phyloP scores from a whole-genome alignment of 257 asterid genomes.

The Lycium barbarum region DNA sequence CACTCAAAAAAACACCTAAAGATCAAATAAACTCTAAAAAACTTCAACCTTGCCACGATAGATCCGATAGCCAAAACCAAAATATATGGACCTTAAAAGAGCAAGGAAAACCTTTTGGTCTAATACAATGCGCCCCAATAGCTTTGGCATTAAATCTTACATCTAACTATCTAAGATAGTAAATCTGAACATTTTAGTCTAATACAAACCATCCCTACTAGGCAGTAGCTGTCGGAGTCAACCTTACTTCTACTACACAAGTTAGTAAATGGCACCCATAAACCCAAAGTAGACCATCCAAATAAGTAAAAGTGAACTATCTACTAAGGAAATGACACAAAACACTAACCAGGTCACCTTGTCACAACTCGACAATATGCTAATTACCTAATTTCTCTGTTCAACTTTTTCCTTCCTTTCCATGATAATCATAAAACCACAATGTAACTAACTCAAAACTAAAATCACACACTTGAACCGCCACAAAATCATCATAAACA shows the following conservation, averaged over 20 bases:
- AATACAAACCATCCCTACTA: not conserved
- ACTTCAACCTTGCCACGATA: not conserved
- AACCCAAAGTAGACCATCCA: not conserved
- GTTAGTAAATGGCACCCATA: not conserved
- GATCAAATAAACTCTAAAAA: not conserved
- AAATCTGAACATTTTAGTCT: not conserved
- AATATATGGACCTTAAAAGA: not conserved
- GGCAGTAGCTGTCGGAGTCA: not conserved
- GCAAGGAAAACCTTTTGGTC: constrained; percentile 16
- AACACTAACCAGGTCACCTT: not conserved
- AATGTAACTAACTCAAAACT: constrained; percentile 3
- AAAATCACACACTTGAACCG: not conserved
- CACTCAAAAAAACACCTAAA: constrained; percentile 5
- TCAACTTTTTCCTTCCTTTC: not conserved
- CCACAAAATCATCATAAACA: not conserved
- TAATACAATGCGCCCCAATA: not conserved
- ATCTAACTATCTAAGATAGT: not conserved
- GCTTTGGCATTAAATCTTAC: not conserved
- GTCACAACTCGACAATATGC: not conserved
- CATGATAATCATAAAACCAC: not conserved
- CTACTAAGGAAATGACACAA: constrained; percentile 18
- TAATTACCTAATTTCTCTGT: not conserved
- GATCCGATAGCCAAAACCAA: not conserved
- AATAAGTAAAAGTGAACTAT: constrained; percentile 7
- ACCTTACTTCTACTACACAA: not conserved